Evolutionary conservation across 345 rosid species (phyloP), one percentile per base, ranked within the genome.

Genomic region (Aurinia saxatilis): DNA sequence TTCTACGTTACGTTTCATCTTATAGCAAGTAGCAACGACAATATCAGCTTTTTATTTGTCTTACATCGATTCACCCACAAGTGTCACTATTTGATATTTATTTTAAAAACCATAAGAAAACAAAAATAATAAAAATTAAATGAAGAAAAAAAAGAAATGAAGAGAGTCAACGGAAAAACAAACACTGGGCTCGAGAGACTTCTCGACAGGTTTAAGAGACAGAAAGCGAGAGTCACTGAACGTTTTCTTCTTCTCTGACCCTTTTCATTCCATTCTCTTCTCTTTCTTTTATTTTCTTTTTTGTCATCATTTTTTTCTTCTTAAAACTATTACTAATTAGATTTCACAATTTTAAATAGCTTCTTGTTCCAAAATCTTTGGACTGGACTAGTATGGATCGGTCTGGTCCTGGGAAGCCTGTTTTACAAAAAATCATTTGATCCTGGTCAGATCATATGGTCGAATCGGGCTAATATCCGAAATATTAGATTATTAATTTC

Each of bases 161-260:
- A 50, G 45, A 54, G 56, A 56, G 68, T 70, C 63, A 62, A 70
- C 64, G 68, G 11, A 68, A n/a, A 62, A 61, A 65, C 69, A 62
- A 6, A 27, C 75, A 36, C 75, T 40, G 65, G 75, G 70, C 75
- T 71, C 75, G 60, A 71, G 75, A 70, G 64, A 31, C 74, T 44
- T 63, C 52, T 70, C 74, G 59, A 55, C 70, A 57, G 67, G 59
- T 39, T 48, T 33, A 62, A 70, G 52, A 23, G 69, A 57, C 57
- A 69, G 72, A 68, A 48, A 68, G 30, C 67, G 55, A 68, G 21
- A 27, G 30, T 42, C 64, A 59, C 44, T 53, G 35, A 65, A 64
- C 65, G 70, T 57, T 9, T 42, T 45, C 70, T 64, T 64, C 60
- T 50, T 64, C 75, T 50, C 60, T 60, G 49, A n/a, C 27, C 71